Evolutionary conservation across 2,329 filamentous ascomycete species (phyloP), one percentile per base, ranked within the genome.

Genomic region (Phialocephala subalpina): DNA sequence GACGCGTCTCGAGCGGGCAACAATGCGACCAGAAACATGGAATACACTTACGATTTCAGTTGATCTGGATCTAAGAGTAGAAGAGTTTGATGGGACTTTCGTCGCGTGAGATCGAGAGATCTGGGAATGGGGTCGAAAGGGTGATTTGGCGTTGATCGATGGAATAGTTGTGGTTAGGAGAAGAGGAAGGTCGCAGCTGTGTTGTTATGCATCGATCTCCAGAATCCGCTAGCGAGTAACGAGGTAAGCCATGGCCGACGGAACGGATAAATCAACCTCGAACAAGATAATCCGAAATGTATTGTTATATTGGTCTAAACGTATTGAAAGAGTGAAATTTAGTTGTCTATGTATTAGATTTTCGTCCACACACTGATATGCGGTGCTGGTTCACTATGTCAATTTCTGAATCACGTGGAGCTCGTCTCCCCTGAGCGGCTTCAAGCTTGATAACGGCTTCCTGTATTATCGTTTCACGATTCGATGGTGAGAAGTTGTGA

Each of bases 41-140:
- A 58, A 69, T 69, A 67, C 45, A 73, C 73, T 72, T 73, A 75
- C 73, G 38, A 62, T 68, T 67, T 65, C 42, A 12, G 45, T 25
- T 53, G 42, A 53, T 16, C 20, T 53, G 47, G 40, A 57, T 2
- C 57, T 52, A 14, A 25, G 45, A 22, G 29, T 27, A 14, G 20
- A 42, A 63, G 8, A 36, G 35, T 33, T 65, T 69, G 36, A 55
- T 63, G 18, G 35, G 55, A 29, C 14, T 52, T 40, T 64, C 56
- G 68, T 73, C 69, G 69, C 70, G 62, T 52, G 36, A 66, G 60
- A 52, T 45, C 18, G 38, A 14, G 35, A 20, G 56, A 65, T 62
- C 42, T 33, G 57, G 57, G 33, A 59, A 69, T 63, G 40, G 45
- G 53, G 40, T 62, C 63, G 58, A 38, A 55, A 63, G 65, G 63